A percentile compares a stretch with the other conserved stretches of the same genome.
phyloP scores from a whole-genome alignment of 768 basidiomycete genomes.

The Leccinum ochraceum region DNA sequence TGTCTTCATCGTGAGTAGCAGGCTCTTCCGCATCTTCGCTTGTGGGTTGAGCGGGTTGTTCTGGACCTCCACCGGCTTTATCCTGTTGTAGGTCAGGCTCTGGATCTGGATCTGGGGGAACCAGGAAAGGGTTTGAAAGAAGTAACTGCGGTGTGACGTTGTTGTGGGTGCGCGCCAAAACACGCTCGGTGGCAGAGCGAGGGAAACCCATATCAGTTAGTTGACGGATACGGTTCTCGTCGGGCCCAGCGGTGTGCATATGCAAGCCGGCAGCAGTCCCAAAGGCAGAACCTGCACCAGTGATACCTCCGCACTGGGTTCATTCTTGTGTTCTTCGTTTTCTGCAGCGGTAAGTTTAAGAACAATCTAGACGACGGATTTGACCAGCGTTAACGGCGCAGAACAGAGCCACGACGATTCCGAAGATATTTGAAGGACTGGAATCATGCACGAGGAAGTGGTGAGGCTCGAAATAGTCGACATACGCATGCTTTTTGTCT shows the following conservation, averaged over 20 bases:
- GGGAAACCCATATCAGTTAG: conserved; percentile 97
- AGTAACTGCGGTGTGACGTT: conserved; percentile 80
- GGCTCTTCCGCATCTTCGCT: conserved; percentile 27
- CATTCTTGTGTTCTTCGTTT: conserved; percentile 66
- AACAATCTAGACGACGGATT: conserved; percentile 72
- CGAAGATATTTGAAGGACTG: conserved; percentile 71
- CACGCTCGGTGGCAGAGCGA: conserved; percentile 79
- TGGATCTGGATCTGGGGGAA: conserved; percentile 59
- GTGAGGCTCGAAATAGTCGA: conserved; percentile 80
- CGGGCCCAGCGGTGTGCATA: conserved; percentile 49
- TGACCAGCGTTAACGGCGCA: conserved; percentile 75
- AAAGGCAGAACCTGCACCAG: conserved; percentile 32
- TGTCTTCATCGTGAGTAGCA: conserved; percentile 30
- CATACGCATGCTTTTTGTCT: conserved; percentile 77
- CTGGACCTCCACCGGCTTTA: conserved; percentile 16
- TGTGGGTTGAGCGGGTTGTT: conserved; percentile 33
- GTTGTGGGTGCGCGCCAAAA: conserved; percentile 84
- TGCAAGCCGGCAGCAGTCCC: conserved; percentile 35
- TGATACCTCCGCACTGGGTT: conserved; percentile 39
- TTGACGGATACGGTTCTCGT: conserved; percentile 78
- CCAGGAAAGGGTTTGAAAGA: conserved; percentile 76
- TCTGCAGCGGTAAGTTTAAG: conserved; percentile 83
- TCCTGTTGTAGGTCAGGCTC: conserved; percentile 23
- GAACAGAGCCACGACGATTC: conserved; percentile 77
- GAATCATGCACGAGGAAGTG: conserved; percentile 80